Evolutionary conservation across 164 flowering plant genomes (phyloP).

Genomic region (Dillenia suffruticosa): DNA sequence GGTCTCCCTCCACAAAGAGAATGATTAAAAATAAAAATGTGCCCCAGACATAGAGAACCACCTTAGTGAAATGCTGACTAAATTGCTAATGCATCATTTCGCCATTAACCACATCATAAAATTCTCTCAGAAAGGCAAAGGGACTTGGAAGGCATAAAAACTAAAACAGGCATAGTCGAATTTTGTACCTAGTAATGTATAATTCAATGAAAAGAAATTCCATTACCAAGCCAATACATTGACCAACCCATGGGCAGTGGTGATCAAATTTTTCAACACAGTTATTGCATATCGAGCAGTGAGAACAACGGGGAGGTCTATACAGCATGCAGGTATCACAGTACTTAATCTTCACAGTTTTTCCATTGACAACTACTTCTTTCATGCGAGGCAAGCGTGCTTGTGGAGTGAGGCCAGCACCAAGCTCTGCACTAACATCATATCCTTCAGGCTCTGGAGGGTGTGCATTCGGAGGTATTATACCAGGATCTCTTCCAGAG

Average conservation of each 20-base stretch:
- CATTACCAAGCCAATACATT: slow-evolving; percentile 68
- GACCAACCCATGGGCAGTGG: slow-evolving; percentile 91
- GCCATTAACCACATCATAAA: too few species aligned
- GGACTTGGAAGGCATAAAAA: too few species aligned
- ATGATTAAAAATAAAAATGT: too few species aligned
- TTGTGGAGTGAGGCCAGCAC: slow-evolving; percentile 28
- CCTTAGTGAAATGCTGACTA: too few species aligned
- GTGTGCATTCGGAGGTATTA: slow-evolving; percentile 52
- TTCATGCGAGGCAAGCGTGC: slow-evolving; percentile 45
- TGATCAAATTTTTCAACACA: slow-evolving; percentile 83
- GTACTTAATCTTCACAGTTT: slow-evolving; percentile 50
- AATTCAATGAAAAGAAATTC: too few species aligned
- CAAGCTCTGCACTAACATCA: slow-evolving; percentile 18
- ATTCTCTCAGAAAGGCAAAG: too few species aligned
- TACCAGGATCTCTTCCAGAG: slow-evolving; percentile 68
- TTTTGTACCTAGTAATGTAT: too few species aligned
- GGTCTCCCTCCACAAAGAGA: too few species aligned
- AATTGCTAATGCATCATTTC: too few species aligned
- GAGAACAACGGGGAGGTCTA: slow-evolving; percentile 81
- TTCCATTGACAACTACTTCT: slow-evolving; percentile 58
- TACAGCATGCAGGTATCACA: slow-evolving; percentile 77
- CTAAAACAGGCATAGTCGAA: too few species aligned
- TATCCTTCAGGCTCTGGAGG: slow-evolving; percentile 55
- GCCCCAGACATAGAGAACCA: too few species aligned
- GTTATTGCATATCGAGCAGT: slow-evolving; percentile 73